Percentiles rank a stretch among this genome's conserved stretches.
Conservation (phyloP, 805 yeast species). For the Saturnispora quitensis region DNA sequence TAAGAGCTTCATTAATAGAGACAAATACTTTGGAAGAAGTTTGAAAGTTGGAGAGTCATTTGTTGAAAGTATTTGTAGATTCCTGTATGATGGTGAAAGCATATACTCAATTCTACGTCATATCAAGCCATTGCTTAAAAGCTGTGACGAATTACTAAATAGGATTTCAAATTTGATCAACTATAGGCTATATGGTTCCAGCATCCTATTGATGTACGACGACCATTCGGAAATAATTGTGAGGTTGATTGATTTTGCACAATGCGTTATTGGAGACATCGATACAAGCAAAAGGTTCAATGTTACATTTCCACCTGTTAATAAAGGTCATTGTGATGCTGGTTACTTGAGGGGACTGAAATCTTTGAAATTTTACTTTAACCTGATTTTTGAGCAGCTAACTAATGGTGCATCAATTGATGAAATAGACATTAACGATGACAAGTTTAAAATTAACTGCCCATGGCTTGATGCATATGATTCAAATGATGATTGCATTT, state of each 20-base stretch:
- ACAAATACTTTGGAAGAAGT: constrained; percentile 87
- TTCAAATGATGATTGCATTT: constrained; percentile 15
- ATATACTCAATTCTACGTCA: constrained; percentile 52
- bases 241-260: constrained; percentile 93
- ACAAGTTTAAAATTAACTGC: constrained; percentile 18
- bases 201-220: constrained; percentile 83
- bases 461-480: constrained; percentile 31
- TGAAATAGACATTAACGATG: constrained; percentile 14
- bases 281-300: constrained; percentile 10
- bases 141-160: constrained; percentile 46
- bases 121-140: constrained; percentile 55
- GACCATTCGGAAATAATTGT: constrained; percentile 29
- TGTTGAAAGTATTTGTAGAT: constrained; percentile 63
- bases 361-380: constrained; percentile 63
- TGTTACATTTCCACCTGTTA: constrained; percentile 63
- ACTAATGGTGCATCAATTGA: constrained; percentile 35
- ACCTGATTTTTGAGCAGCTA: constrained; percentile 46
- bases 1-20: constrained; percentile 53
- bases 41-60: constrained; percentile 67
- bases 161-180: constrained; percentile 53
- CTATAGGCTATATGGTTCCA: constrained; percentile 87
- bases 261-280: constrained; percentile 64
- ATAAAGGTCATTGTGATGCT: constrained; percentile 53
- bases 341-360: constrained; percentile 81
- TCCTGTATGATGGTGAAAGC: constrained; percentile 66